Conservation (phyloP, 2,329 filamentous ascomycete species). For the Trichophyton equinum region DNA sequence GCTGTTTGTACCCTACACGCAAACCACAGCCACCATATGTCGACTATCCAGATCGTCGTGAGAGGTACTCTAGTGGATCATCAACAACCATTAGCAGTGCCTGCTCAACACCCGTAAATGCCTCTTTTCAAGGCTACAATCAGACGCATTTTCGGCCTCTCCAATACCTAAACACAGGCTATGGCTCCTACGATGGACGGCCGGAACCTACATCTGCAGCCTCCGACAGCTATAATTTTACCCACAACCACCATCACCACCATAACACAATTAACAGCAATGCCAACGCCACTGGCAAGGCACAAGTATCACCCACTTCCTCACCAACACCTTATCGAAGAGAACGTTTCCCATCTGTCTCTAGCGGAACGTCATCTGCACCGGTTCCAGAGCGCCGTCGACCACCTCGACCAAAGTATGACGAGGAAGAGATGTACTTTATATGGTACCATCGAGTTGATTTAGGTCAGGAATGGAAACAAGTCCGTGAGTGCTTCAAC, state of each 20-base stretch:
- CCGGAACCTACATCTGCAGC: not conserved
- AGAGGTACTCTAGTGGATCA: slow-evolving; percentile 1
- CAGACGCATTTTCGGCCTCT: slow-evolving; percentile 3
- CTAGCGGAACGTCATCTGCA: slow-evolving; percentile 27
- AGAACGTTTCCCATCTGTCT: slow-evolving; percentile 31
- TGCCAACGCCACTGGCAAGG: slow-evolving; percentile 7
- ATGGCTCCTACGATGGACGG: slow-evolving; percentile 6
- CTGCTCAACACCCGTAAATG: not conserved
- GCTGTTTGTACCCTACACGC: not conserved
- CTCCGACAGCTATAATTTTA: not conserved
- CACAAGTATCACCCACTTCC: slow-evolving; percentile 20
- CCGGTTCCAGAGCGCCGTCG: slow-evolving; percentile 25
- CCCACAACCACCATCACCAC: slow-evolving; percentile 6
- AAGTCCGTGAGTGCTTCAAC: slow-evolving; percentile 34
- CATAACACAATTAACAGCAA: slow-evolving; percentile 6
- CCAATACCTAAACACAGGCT: slow-evolving; percentile 5
- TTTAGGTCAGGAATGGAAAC: slow-evolving; percentile 35
- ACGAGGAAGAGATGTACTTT: slow-evolving; percentile 37
- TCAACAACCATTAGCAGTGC: not conserved
- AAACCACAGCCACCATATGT: not conserved
- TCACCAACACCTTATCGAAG: slow-evolving; percentile 27
- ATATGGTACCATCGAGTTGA: slow-evolving; percentile 40
- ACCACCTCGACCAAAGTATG: slow-evolving; percentile 35
- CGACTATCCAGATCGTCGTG: slow-evolving; percentile 6
- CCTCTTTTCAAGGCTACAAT: not conserved